phyloP scores from a whole-genome alignment of 129 eudicot genomes.

The Arctium lappa region DNA sequence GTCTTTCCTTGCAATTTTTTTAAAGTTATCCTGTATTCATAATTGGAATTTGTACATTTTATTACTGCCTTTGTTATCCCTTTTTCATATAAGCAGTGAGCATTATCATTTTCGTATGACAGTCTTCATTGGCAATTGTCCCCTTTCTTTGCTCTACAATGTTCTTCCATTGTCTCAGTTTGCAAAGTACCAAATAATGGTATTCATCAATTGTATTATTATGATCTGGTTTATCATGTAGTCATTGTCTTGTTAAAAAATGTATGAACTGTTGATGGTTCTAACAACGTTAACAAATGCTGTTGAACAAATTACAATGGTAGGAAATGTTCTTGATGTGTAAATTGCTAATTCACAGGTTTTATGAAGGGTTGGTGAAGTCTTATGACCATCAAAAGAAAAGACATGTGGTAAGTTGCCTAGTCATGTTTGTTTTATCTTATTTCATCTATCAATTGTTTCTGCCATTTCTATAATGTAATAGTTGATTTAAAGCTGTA shows the following conservation, averaged over 20 bases:
- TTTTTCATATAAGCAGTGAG: too few species aligned
- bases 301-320: neutral
- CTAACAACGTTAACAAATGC: neutral
- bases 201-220: too few species aligned
- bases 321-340: neutral
- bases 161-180: neutral
- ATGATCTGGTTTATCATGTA: neutral
- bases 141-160: too few species aligned
- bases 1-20: too few species aligned
- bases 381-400: constrained; percentile 79
- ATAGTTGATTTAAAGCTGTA: neutral
- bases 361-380: constrained; percentile 92
- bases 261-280: neutral
- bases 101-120: too few species aligned
- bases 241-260: neutral
- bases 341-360: constrained; percentile 42
- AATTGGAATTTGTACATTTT: too few species aligned
- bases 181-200: too few species aligned
- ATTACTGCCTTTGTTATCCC: too few species aligned
- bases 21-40: too few species aligned
- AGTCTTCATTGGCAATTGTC: too few species aligned
- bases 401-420: constrained; percentile 77
- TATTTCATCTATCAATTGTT: neutral
- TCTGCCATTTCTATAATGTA: neutral
- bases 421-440: neutral